Conservation (phyloP, 2,329 filamentous ascomycete genomes). For the Cladosporium austrohemisphaericum region DNA sequence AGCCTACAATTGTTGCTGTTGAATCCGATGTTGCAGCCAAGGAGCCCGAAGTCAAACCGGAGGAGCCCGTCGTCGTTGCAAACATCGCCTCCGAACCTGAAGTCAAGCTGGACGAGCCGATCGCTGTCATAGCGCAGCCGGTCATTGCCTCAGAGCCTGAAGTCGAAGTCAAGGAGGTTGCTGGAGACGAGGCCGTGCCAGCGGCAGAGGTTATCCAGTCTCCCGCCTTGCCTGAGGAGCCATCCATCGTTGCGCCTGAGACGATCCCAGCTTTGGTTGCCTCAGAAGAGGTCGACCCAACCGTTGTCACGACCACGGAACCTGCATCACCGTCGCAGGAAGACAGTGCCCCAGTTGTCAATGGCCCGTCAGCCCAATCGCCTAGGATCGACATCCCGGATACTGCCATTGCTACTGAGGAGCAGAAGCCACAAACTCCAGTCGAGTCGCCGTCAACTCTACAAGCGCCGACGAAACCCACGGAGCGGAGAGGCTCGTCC, state of each 20-base stretch:
- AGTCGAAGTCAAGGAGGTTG: neutral
- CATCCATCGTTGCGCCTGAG: neutral
- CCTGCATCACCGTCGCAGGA: too few species aligned
- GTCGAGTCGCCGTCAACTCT: neutral
- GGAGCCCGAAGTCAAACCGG: too few species aligned
- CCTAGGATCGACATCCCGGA: too few species aligned
- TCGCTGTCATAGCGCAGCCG: too few species aligned
- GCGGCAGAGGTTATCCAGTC: neutral
- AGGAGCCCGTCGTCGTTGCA: slow-evolving; percentile 43
- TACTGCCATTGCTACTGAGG: neutral
- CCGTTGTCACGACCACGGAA: too few species aligned
- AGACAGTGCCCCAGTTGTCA: too few species aligned
- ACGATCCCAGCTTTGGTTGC: neutral
- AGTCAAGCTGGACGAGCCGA: neutral
- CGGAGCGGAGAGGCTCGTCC: slow-evolving; percentile 20
- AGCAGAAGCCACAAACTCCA: neutral
- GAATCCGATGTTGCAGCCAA: slow-evolving; percentile 59
- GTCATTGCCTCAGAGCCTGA: neutral
- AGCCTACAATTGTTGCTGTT: slow-evolving; percentile 30
- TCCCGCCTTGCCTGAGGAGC: neutral
- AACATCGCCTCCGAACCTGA: neutral
- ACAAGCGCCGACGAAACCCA: neutral
- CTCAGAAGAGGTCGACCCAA: neutral
- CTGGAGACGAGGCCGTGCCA: neutral
- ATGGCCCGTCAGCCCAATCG: too few species aligned